Conservation (phyloP, 177 flowering plant genomes). For the Vitis hybrid region DNA sequence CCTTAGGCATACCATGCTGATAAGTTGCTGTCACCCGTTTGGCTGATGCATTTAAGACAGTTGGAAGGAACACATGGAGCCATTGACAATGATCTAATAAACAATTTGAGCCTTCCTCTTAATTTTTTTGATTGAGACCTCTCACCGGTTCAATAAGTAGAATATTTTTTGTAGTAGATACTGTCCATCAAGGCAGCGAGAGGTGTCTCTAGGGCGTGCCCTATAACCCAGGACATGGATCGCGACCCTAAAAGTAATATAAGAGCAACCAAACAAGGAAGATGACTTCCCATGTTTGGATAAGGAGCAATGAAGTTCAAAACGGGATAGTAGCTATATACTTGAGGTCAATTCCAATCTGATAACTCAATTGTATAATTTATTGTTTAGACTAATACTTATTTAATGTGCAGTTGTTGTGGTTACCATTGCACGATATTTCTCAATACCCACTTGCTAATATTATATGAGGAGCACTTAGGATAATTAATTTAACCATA, state of each 20-base stretch:
- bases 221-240: slow-evolving; percentile 6
- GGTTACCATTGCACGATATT: no score
- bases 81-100: slow-evolving; percentile 11
- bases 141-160: slow-evolving; percentile 9
- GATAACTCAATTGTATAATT: background rate
- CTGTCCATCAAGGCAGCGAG: background rate
- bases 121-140: slow-evolving; percentile 9
- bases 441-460: no score
- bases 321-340: background rate
- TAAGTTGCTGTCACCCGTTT: slow-evolving; percentile 13
- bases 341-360: background rate
- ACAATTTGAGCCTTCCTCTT: slow-evolving; percentile 5
- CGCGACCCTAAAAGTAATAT: slow-evolving; percentile 9
- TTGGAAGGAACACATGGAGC: slow-evolving; percentile 16
- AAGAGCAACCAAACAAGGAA: slow-evolving; percentile 6
- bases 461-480: no score
- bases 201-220: background rate
- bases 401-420: no score
- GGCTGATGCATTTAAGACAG: slow-evolving; percentile 19
- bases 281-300: slow-evolving; percentile 14
- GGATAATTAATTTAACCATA: no score
- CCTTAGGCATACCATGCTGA: background rate
- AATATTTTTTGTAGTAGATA: background rate
- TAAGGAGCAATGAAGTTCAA: slow-evolving; percentile 7
- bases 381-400: no score